A percentile compares a stretch with the other conserved stretches of the same genome.
Conservation (phyloP, 2,329 filamentous ascomycete genomes). For the Huntiella decipiens region DNA sequence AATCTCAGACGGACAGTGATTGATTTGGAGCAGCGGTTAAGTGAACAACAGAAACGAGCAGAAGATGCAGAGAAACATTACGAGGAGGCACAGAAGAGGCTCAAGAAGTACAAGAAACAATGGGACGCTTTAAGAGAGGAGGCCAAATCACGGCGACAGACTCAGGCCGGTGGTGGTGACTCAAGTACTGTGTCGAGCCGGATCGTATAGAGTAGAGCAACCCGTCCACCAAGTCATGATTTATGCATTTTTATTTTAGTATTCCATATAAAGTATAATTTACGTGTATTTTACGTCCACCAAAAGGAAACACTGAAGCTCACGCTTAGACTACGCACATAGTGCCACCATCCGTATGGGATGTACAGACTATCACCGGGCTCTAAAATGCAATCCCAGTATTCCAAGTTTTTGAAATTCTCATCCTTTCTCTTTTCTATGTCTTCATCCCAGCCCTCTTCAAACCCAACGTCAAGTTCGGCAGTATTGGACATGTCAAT, state of each 20-base stretch:
- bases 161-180: slow-evolving; percentile 4
- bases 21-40: slow-evolving; percentile 51
- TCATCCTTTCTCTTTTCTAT: slow-evolving; percentile 10
- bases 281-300: slow-evolving; percentile 40
- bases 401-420: slow-evolving; percentile 28
- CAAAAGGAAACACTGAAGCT: slow-evolving; percentile 96
- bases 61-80: slow-evolving; percentile 47
- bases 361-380: slow-evolving; percentile 79
- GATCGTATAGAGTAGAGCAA: slow-evolving; percentile 8
- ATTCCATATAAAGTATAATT: background rate
- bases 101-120: slow-evolving; percentile 39
- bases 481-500: slow-evolving; percentile 93
- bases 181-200: slow-evolving; percentile 4
- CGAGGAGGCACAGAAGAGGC: slow-evolving; percentile 33
- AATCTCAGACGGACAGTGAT: slow-evolving; percentile 30
- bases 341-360: slow-evolving; percentile 96
- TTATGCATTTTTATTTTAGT: background rate
- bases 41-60: slow-evolving; percentile 36
- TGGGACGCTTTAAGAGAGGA: slow-evolving; percentile 44
- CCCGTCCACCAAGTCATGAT: too few species aligned
- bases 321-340: slow-evolving; percentile 64
- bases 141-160: slow-evolving; percentile 31
- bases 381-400: slow-evolving; percentile 58
- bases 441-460: slow-evolving; percentile 39
- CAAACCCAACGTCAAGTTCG: slow-evolving; percentile 50